A percentile compares a stretch with the other conserved stretches of the same genome.
phyloP scores from a whole-genome alignment of 2,329 filamentous ascomycete species.

The Fusarium denticulatum region DNA sequence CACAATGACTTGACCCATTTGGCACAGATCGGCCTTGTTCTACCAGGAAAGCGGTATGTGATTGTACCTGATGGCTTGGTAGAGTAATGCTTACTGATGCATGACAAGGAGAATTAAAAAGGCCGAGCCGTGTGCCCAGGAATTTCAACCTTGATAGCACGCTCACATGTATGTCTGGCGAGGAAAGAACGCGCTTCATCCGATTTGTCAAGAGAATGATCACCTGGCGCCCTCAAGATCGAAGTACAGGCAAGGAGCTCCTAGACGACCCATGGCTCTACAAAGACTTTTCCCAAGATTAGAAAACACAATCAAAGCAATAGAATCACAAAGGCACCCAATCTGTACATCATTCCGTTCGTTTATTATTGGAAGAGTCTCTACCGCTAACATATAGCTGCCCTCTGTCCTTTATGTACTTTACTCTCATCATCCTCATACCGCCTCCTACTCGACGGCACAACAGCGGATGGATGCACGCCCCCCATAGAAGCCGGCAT shows the following conservation, averaged over 20 bases:
- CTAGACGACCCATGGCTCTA: background rate
- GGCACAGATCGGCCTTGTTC: background rate
- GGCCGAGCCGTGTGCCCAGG: background rate
- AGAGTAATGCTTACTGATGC: background rate
- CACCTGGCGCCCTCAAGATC: background rate
- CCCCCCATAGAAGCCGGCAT: background rate
- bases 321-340: background rate
- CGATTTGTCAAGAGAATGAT: background rate
- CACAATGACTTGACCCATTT: constrained; percentile 13
- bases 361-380: background rate
- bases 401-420: background rate
- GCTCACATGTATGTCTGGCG: background rate
- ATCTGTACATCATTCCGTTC: background rate
- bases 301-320: background rate
- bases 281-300: background rate
- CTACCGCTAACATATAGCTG: constrained; percentile 1
- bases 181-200: background rate
- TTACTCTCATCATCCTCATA: background rate
- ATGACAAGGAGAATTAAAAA: background rate
- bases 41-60: background rate
- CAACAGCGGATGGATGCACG: background rate
- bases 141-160: background rate
- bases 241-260: background rate
- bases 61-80: background rate
- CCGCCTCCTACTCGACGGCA: background rate